phyloP scores from a whole-genome alignment of 257 asterid genomes.

The Scutellaria barbata region DNA sequence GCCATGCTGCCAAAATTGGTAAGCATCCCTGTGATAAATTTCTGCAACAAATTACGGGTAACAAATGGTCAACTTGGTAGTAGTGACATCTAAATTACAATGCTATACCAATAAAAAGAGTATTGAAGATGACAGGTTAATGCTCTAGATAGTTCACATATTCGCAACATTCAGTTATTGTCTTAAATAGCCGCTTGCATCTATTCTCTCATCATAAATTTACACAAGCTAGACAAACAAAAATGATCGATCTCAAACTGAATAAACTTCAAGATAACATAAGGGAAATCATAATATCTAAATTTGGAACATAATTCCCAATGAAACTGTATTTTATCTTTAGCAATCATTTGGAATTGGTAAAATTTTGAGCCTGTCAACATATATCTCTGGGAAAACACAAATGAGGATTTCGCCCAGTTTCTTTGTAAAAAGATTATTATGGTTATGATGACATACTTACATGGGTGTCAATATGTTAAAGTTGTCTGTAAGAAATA shows the following conservation, averaged over 20 bases:
- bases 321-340: background rate
- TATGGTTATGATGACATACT: background rate
- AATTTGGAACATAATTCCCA: background rate
- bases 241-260: background rate
- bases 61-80: slow-evolving; percentile 3
- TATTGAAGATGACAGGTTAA: background rate
- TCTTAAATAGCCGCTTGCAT: background rate
- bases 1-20: slow-evolving; percentile 99
- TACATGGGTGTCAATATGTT: background rate
- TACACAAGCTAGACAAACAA: background rate
- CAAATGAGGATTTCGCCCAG: background rate
- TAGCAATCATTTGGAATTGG: background rate
- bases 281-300: background rate
- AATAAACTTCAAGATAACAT: background rate
- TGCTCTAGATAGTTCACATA: background rate
- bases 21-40: slow-evolving; percentile 92
- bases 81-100: background rate
- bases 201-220: background rate
- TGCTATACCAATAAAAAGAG: background rate
- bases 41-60: slow-evolving; percentile 51
- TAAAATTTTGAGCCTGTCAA: background rate
- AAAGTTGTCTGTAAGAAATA: background rate
- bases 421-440: slow-evolving; percentile 4
- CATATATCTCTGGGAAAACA: background rate
- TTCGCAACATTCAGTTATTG: background rate